Evolutionary conservation across 1,284 basidiomycete species (phyloP), one percentile per base, ranked within the genome.

Genomic region (Cutaneotrichosporon cavernicola): DNA sequence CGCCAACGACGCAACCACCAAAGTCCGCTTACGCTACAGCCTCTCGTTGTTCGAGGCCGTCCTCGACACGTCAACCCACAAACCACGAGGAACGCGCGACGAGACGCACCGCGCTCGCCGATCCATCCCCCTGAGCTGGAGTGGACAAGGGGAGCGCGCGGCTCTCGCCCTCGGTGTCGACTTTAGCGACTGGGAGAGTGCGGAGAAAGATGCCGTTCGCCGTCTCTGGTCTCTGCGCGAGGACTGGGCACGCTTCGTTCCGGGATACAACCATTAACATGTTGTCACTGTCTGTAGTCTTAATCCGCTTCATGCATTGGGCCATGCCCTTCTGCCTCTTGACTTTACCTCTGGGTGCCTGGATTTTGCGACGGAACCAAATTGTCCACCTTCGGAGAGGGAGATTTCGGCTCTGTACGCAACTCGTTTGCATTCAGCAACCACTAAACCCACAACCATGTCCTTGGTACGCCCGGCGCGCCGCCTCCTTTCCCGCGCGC

Each of bases 191-290:
- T 76, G 75, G 75, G 40, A 11, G 8, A 57, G 58, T 5, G 65
- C 50, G n/a, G 73, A 76, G 65, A 40, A 40, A 30, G 75, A 74
- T 43, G 73, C 58, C 0, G 16, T 74, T 30, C 60, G 64, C 30
- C 65, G 73, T 21, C 53, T 75, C 21, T 69, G 65, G 67, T 31
- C 18, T 0, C 52, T 70, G 16, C 64, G 66, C 18, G 38, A 40
- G 1, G 70, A 74, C 50, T 76, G 75, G 75, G 36, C 31, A 3
- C 60, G 66, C 36, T 75, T 51, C 38, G 58, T 60, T 14, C 58
- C 58, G 32, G 58, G 58, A 38, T 59, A 59, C 47, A 63, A 22
- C 46, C 43, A 46, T 46, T 63, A 56, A 36, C 8, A 36, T 30
- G 31, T 49, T 51, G 36, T 46, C 16, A 26, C 30, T 21, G 18